phyloP scores from a whole-genome alignment of 306 rosid species.

The Acacia acuminata region DNA sequence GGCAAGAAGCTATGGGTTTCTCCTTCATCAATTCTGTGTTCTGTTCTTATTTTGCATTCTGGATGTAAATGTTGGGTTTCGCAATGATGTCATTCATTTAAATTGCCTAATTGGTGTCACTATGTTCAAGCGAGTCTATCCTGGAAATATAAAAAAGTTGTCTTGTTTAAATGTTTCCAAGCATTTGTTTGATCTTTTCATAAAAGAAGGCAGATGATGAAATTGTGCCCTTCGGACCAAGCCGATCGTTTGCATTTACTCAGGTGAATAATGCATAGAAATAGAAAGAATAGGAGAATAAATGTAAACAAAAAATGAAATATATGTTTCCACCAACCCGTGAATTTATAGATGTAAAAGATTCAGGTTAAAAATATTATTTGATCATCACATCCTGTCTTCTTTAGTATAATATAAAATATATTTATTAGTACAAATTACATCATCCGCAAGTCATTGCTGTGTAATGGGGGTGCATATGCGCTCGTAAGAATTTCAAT shows the following conservation, averaged over 20 bases:
- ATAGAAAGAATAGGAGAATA: not conserved
- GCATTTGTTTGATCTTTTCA: not conserved
- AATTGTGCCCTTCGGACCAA: not conserved
- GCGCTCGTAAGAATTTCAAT: not conserved
- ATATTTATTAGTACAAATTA: not conserved
- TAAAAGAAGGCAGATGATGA: not conserved
- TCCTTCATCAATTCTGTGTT: constrained; percentile 11
- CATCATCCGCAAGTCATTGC: not conserved
- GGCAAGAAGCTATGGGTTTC: constrained; percentile 5
- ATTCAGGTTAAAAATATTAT: not conserved
- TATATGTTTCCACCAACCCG: not conserved
- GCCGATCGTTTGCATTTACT: not conserved
- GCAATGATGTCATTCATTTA: constrained; percentile 11
- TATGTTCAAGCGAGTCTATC: constrained; percentile 21
- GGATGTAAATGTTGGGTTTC: constrained; percentile 34
- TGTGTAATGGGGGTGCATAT: too few species aligned
- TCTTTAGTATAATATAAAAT: too few species aligned
- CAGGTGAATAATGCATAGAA: not conserved
- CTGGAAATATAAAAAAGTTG: not conserved
- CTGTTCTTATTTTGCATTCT: constrained; percentile 24
- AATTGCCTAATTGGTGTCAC: not conserved
- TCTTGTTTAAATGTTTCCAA: not conserved
- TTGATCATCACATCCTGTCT: not conserved
- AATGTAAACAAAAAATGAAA: too few species aligned
- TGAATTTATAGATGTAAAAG: not conserved